These are phyloP conservation scores for Penicillium nucicola DNA, from an alignment of 495 filamentous ascomycete genomes.

Conservation along the genomic window DNA sequence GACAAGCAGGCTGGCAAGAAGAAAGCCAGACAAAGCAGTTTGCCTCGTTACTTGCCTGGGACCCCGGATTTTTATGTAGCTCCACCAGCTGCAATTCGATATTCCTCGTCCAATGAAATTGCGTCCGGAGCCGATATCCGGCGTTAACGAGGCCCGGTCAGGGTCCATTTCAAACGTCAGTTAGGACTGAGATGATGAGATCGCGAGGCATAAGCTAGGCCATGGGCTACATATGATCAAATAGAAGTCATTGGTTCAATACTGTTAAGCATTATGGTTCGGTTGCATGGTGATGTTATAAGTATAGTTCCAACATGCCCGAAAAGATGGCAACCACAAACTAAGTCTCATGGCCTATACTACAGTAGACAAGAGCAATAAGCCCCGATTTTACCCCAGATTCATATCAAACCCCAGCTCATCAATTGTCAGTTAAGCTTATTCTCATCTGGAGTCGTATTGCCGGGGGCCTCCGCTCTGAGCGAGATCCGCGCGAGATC, in stretches of 20 bases:
- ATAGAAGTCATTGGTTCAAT: no score
- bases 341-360: no score
- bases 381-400: no score
- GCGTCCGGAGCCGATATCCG: constrained; percentile 13
- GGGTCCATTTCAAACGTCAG: background rate
- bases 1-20: background rate
- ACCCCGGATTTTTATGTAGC: constrained; percentile 21
- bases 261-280: no score
- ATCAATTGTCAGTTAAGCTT: background rate
- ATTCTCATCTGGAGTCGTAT: background rate
- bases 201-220: background rate
- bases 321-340: no score
- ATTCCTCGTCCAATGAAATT: constrained; percentile 3
- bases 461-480: constrained; percentile 11
- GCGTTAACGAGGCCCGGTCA: background rate
- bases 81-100: constrained; percentile 10
- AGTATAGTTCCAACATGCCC: no score
- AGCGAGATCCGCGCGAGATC: constrained; percentile 18
- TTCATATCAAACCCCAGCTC: no score
- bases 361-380: no score
- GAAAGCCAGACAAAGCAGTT: background rate
- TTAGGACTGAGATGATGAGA: background rate
- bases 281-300: no score
- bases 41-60: constrained; percentile 6
- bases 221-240: no score